Evolutionary conservation across 2,329 filamentous ascomycete genomes (phyloP).

Genomic region (Trichoderma semiorbis): DNA sequence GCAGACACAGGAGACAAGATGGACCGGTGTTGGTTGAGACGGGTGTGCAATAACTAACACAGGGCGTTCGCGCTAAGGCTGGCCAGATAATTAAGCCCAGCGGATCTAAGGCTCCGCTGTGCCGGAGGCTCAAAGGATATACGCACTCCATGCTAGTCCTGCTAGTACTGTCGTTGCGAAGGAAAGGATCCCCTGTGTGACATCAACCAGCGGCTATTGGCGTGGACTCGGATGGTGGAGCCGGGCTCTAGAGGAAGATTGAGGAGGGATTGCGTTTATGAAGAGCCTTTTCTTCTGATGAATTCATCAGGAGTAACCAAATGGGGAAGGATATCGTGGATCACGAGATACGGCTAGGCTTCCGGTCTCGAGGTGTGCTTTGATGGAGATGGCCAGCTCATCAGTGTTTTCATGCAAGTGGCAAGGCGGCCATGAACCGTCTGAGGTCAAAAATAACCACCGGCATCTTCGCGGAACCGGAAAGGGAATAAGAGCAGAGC

Average conservation of each 20-base stretch:
- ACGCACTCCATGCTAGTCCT: background rate
- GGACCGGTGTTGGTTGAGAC: background rate
- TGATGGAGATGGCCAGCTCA: conserved; percentile 11
- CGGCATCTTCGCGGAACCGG: background rate
- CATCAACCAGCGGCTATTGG: background rate
- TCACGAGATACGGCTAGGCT: background rate
- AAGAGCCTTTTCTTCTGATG: background rate
- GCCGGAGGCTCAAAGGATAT: background rate
- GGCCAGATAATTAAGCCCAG: conserved; percentile 6
- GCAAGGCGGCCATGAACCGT: background rate
- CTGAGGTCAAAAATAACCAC: background rate
- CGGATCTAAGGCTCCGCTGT: conserved; percentile 12
- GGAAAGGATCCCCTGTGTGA: conserved; percentile 8
- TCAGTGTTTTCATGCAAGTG: conserved; percentile 6
- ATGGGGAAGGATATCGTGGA: background rate
- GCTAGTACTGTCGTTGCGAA: background rate
- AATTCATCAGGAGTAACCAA: background rate
- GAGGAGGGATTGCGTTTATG: background rate
- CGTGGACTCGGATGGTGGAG: background rate
- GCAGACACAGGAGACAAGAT: background rate
- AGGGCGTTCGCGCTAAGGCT: conserved; percentile 15
- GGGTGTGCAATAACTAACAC: conserved; percentile 6
- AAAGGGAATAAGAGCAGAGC: background rate
- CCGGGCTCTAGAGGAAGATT: background rate
- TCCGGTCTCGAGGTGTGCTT: background rate